phyloP scores from a whole-genome alignment of 345 rosid genomes.

The Brassica carinata region DNA sequence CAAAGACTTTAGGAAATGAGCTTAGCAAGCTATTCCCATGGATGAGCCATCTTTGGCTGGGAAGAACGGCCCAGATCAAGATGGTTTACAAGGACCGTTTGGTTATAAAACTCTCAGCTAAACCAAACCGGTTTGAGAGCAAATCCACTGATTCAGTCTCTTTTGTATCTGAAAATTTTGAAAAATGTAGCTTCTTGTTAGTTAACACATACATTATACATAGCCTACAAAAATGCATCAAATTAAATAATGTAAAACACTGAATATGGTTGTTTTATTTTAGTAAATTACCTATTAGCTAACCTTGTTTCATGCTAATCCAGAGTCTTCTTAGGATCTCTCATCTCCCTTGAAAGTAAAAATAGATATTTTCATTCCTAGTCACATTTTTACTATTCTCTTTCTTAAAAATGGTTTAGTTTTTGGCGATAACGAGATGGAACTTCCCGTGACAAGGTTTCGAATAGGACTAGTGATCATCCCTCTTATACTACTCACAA shows the following conservation, averaged over 20 bases:
- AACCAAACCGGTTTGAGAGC: conserved; percentile 10
- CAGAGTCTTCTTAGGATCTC: conserved; percentile 23
- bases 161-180: conserved; percentile 23
- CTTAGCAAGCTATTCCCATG: too few species aligned
- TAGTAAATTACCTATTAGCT: not conserved
- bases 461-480: conserved; percentile 28
- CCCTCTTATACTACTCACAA: conserved; percentile 27
- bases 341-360: conserved; percentile 21
- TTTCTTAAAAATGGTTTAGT: not conserved
- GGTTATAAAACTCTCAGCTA: conserved; percentile 85
- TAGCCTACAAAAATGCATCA: not conserved
- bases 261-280: not conserved
- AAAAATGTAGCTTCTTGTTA: not conserved
- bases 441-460: conserved; percentile 16
- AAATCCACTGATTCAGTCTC: conserved; percentile 10
- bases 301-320: conserved; percentile 30
- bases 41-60: too few species aligned
- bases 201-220: not conserved
- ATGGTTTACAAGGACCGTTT: conserved; percentile 59
- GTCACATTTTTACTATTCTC: not conserved
- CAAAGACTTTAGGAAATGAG: too few species aligned
- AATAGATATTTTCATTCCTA: not conserved
- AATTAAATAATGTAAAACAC: not conserved
- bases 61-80: too few species aligned
- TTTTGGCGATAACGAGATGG: conserved; percentile 15